Base-by-base conservation (phyloP, 306 rosid species). In the Sicyos edulis region DNA sequence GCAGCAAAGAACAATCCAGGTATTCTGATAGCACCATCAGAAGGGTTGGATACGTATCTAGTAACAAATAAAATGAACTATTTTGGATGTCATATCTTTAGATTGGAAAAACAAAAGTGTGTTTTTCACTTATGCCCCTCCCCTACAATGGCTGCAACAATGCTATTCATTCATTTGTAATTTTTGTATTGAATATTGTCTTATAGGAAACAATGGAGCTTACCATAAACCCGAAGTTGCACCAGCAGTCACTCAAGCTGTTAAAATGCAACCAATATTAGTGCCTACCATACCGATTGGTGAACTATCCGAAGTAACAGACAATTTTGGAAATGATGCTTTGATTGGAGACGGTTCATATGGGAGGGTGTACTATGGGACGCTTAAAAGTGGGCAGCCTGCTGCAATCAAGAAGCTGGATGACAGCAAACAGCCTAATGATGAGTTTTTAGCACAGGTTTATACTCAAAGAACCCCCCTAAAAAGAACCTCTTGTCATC, bases 1-100 rank as follows among this genome's bases (percentile, higher is more conserved):
- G 74, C 65, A 62, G 78, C 77, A 54, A 76, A 19, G 78, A 67
- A 82, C 72, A 65, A 85, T 17, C 51, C 81, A 32, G 91, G 96
- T 91, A 82, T 15, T 49, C 73, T 51, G 15, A 22, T 68, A 14
- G 57, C 44, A 45, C 37, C 37, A 20, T 12, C 11, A 47, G 12
- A 67, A 22, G 53, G 47, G 55, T 68, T 49, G 2, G 3, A 55
- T 60, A 54, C 24, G 5, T 34, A 17, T 71, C 3, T 54, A 24
- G 17, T 53, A 54, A 19, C 19, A n/a, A 52, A 24, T 70, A 53
- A 8, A 54, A 55, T 11, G 37, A n/a, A n/a, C 17, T 42, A 3
- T 34, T 34, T 55, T 44, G 6, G 8, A 32, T 71, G 52, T n/a
- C 75, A n/a, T 32, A 29, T 71, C 51, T 71, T 34, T 66, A 12